Evolutionary conservation across 768 basidiomycete genomes (phyloP).

Genomic region (Mycena haematopus): DNA sequence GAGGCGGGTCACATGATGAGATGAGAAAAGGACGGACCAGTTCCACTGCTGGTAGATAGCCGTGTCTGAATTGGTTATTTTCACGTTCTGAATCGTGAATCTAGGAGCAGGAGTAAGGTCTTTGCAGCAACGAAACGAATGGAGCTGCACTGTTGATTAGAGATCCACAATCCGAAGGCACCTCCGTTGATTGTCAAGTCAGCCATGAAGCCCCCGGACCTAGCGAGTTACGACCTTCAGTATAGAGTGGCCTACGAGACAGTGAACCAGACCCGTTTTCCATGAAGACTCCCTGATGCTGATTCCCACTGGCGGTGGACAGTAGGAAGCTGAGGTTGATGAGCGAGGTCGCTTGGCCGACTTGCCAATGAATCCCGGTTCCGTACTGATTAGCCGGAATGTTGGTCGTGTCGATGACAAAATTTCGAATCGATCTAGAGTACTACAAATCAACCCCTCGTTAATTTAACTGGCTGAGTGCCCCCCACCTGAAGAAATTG

Average conservation of each 20-base stretch:
- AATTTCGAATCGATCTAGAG: background rate
- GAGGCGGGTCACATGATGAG: background rate
- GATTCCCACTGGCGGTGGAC: background rate
- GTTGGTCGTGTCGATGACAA: background rate
- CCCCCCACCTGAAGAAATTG: background rate
- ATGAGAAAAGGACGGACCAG: background rate
- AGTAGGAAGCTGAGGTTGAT: background rate
- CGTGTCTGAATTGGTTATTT: background rate
- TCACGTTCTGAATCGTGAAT: background rate
- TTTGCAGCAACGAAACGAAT: too few species aligned
- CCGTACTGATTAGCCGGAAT: background rate
- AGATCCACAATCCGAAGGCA: background rate
- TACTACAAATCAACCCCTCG: too few species aligned
- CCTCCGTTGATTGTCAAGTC: background rate
- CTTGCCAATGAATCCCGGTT: background rate
- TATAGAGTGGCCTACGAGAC: background rate
- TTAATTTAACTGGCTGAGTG: too few species aligned
- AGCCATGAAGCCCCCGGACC: background rate
- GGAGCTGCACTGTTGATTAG: background rate
- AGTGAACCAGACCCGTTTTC: background rate
- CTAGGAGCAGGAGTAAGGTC: too few species aligned
- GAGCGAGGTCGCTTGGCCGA: background rate
- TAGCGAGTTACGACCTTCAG: background rate
- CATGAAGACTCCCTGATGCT: background rate
- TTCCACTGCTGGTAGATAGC: background rate